Evolutionary conservation across 2,329 filamentous ascomycete genomes (phyloP).

Genomic region (Neoascochyta sp.): DNA sequence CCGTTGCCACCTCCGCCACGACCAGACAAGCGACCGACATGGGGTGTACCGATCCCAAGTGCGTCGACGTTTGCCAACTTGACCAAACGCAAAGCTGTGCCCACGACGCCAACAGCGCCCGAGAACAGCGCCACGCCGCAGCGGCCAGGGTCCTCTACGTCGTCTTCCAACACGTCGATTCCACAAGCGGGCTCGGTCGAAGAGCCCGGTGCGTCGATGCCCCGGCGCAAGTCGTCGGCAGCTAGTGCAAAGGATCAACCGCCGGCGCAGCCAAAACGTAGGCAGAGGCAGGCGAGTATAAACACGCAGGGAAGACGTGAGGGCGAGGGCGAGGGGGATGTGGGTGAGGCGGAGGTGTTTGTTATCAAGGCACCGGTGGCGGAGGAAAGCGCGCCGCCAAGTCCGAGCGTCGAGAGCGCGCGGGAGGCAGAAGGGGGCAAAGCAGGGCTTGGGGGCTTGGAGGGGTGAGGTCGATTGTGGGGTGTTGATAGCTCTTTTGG

Average conservation of each 20-base stretch:
- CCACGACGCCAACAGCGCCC: neutral
- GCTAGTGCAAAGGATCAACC: constrained; percentile 12
- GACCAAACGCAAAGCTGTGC: constrained; percentile 62
- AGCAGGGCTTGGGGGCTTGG: too few species aligned
- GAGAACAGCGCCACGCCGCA: constrained; percentile 3
- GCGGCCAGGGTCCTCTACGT: constrained; percentile 9
- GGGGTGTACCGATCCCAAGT: constrained; percentile 52
- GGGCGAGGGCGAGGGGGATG: constrained; percentile 11
- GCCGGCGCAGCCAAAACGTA: constrained; percentile 50
- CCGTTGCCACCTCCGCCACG: constrained; percentile 72
- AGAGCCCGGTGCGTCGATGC: constrained; percentile 1
- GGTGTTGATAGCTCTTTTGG: too few species aligned
- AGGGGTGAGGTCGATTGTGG: too few species aligned
- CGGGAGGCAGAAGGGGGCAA: too few species aligned
- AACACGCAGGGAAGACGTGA: constrained; percentile 10
- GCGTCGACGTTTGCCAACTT: constrained; percentile 39
- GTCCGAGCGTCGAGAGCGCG: too few species aligned
- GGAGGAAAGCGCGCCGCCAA: constrained; percentile 21
- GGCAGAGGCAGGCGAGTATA: constrained; percentile 36
- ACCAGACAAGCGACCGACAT: constrained; percentile 49
- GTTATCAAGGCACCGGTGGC: constrained; percentile 29
- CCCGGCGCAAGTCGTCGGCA: constrained; percentile 11
- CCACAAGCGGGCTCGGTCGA: constrained; percentile 2
- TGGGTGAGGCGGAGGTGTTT: too few species aligned
- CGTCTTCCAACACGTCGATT: constrained; percentile 3